phyloP scores from a whole-genome alignment of 768 basidiomycete species.

The Hortiboletus campestris region DNA sequence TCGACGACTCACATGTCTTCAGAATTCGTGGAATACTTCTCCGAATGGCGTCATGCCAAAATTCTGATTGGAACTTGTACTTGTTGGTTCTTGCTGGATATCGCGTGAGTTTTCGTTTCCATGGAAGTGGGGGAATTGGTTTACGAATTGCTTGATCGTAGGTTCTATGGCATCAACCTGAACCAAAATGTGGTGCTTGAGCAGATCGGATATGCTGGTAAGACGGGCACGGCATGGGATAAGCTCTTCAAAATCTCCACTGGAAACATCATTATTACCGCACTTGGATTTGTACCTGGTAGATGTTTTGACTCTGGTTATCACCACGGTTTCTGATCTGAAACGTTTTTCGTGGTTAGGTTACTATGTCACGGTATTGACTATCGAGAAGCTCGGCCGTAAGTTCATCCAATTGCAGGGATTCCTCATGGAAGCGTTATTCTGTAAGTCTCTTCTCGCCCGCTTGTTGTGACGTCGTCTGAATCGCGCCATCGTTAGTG shows the following conservation, averaged over 20 bases:
- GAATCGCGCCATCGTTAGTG: conserved; percentile 36
- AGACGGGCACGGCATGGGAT: conserved; percentile 55
- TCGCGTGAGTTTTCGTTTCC: conserved; percentile 43
- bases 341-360: conserved; percentile 36
- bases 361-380: conserved; percentile 67
- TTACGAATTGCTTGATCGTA: conserved; percentile 19
- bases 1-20: not conserved
- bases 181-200: conserved; percentile 79
- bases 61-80: conserved; percentile 62
- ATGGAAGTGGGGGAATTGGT: not conserved
- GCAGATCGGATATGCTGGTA: conserved; percentile 67
- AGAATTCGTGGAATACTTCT: conserved; percentile 70
- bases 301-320: not conserved
- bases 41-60: conserved; percentile 68
- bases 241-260: conserved; percentile 64
- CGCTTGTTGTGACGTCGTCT: not conserved
- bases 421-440: conserved; percentile 66
- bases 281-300: conserved; percentile 76
- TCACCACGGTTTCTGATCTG: not conserved
- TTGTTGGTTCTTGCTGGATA: conserved; percentile 77
- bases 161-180: conserved; percentile 74
- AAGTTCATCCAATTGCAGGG: conserved; percentile 77
- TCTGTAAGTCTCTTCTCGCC: conserved; percentile 41
- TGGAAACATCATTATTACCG: conserved; percentile 71
- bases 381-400: conserved; percentile 70